phyloP scores from a whole-genome alignment of 2,329 filamentous ascomycete genomes.

The Hawksworthiomyces lignivorus region DNA sequence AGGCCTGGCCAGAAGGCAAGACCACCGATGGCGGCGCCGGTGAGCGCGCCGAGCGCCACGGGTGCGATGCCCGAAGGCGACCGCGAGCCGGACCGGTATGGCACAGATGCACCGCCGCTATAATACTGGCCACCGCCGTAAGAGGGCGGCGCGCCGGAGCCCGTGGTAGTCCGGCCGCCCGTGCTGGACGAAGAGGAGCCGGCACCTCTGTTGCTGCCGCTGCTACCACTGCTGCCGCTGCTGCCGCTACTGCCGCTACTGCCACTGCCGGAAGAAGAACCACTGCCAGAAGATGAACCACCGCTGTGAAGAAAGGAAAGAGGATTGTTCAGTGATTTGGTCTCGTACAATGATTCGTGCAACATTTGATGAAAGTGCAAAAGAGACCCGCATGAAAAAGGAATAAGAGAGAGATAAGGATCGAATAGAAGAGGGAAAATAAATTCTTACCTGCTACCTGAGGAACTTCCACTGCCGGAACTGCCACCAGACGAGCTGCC shows the following conservation, averaged over 20 bases:
- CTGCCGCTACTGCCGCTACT: slow-evolving; percentile 1
- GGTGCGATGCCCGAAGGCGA: slow-evolving; percentile 46
- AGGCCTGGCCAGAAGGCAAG: slow-evolving; percentile 56
- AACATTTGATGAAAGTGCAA: neutral
- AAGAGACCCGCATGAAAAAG: neutral
- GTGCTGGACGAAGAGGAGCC: slow-evolving; percentile 25
- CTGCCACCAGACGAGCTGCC: slow-evolving; percentile 19
- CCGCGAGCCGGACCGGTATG: slow-evolving; percentile 50
- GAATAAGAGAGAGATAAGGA: neutral
- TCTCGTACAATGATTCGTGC: no score
- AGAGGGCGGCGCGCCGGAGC: slow-evolving; percentile 47
- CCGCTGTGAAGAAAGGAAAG: no score
- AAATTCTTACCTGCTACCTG: slow-evolving; percentile 4
- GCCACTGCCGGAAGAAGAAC: neutral
- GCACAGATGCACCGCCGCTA: slow-evolving; percentile 53
- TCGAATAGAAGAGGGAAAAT: neutral
- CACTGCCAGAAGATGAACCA: neutral
- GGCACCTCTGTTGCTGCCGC: slow-evolving; percentile 12
- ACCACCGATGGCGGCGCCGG: slow-evolving; percentile 30
- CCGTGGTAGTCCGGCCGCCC: slow-evolving; percentile 47
- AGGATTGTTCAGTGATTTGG: no score
- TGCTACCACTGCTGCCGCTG: slow-evolving; percentile 7
- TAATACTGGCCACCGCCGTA: slow-evolving; percentile 61
- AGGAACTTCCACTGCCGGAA: slow-evolving; percentile 6
- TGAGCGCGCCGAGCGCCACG: slow-evolving; percentile 40